A percentile compares a stretch with the other conserved stretches of the same genome.
phyloP scores from a whole-genome alignment of 345 rosid genomes.

The Eucalyptus sp. region DNA sequence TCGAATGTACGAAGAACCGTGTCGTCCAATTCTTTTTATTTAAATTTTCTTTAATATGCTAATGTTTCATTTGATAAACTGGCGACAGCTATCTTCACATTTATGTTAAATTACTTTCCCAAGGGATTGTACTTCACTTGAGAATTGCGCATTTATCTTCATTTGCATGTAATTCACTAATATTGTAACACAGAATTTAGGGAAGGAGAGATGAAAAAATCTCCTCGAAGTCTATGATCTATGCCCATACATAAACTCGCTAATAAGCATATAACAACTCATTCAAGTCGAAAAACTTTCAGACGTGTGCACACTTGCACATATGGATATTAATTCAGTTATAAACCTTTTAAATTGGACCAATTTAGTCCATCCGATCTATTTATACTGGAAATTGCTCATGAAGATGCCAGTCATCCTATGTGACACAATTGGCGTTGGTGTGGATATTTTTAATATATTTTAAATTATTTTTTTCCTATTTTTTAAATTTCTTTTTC shows the following conservation, averaged over 20 bases:
- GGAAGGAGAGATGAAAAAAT: neutral
- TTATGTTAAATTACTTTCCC: neutral
- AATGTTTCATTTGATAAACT: neutral
- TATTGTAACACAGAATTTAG: neutral
- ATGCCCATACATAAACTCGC: neutral
- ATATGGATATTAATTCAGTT: neutral
- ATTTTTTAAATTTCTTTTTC: no score
- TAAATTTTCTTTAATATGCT: neutral
- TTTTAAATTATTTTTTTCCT: no score
- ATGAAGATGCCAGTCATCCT: neutral
- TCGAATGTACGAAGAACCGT: neutral
- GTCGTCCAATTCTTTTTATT: neutral
- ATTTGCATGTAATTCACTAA: neutral
- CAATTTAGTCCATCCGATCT: neutral
- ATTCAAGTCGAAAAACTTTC: neutral
- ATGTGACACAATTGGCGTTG: accelerated
- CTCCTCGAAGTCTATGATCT: neutral
- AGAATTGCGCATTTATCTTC: neutral
- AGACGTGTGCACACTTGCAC: neutral
- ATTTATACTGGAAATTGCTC: neutral
- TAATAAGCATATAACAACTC: neutral
- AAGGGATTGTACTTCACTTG: neutral
- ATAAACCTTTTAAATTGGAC: no score
- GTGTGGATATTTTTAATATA: no score
- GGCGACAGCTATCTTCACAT: neutral